phyloP scores from a whole-genome alignment of 2,329 filamentous ascomycete species.

The Chrysosporium queenslandicum region DNA sequence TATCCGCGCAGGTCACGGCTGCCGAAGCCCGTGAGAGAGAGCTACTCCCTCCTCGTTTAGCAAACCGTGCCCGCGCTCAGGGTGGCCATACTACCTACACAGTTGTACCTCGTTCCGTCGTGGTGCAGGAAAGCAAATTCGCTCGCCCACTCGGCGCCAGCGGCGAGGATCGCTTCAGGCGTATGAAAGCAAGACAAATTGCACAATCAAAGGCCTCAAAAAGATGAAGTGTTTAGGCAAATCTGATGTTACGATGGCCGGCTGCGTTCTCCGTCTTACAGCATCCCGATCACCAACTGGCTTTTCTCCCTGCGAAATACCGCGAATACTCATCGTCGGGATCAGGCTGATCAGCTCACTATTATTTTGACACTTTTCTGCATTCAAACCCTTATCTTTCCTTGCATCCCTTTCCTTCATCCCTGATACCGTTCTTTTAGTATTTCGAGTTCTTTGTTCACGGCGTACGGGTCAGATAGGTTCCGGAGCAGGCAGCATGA shows the following conservation, averaged over 20 bases:
- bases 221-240: conserved; percentile 18
- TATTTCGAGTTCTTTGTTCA: background rate
- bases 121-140: conserved; percentile 37
- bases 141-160: conserved; percentile 39
- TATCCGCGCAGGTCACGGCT: conserved; percentile 32
- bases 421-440: background rate
- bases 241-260: too few species aligned
- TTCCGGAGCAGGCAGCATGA: background rate
- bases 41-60: conserved; percentile 44
- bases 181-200: conserved; percentile 41
- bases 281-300: too few species aligned
- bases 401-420: background rate
- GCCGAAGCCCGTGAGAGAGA: conserved; percentile 44
- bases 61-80: conserved; percentile 51
- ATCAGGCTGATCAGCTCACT: too few species aligned
- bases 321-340: too few species aligned
- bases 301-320: too few species aligned
- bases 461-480: background rate
- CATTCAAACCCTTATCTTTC: background rate
- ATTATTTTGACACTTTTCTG: background rate
- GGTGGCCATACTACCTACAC: conserved; percentile 52
- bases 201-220: conserved; percentile 34
- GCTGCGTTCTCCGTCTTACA: too few species aligned
- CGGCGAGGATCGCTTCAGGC: conserved; percentile 41
- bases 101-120: conserved; percentile 51